Evolutionary conservation across 805 yeast species (phyloP).

Genomic region (Saccharomycopsis babjevae): DNA sequence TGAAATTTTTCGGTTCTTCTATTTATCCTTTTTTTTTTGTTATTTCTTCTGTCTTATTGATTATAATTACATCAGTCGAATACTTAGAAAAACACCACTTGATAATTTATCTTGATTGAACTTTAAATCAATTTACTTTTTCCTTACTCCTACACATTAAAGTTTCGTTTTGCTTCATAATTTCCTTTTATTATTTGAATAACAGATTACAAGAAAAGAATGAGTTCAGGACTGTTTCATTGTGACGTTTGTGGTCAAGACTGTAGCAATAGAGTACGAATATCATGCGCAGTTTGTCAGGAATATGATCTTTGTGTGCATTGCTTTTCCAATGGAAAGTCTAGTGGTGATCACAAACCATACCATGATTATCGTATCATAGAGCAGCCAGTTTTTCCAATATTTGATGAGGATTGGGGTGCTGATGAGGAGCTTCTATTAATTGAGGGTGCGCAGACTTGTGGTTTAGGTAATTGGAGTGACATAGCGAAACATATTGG

Average conservation of each 20-base stretch:
- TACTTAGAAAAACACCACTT: too few species aligned
- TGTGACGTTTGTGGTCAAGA: conserved; percentile 97
- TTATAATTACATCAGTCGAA: too few species aligned
- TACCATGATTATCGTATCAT: conserved; percentile 86
- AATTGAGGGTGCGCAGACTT: conserved; percentile 84
- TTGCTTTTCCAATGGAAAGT: conserved; percentile 79
- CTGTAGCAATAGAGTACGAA: conserved; percentile 84
- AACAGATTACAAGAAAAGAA: neutral
- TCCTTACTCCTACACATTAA: too few species aligned
- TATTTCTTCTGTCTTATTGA: too few species aligned
- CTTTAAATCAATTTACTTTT: too few species aligned
- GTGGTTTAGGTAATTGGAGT: conserved; percentile 95
- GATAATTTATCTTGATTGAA: too few species aligned
- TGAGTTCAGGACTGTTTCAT: conserved; percentile 45
- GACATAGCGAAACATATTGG: conserved; percentile 97
- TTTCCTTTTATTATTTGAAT: too few species aligned
- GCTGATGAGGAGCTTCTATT: conserved; percentile 92
- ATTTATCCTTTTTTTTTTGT: too few species aligned
- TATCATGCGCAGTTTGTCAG: conserved; percentile 82
- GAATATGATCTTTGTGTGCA: conserved; percentile 98
- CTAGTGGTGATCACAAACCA: conserved; percentile 82
- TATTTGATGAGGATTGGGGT: conserved; percentile 88
- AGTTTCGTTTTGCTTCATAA: too few species aligned
- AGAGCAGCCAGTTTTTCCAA: conserved; percentile 92
- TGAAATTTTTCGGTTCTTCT: too few species aligned